Evolutionary conservation across 2,329 filamentous ascomycete genomes (phyloP).

Genomic region (Pseudocercospora pini-densiflorae): DNA sequence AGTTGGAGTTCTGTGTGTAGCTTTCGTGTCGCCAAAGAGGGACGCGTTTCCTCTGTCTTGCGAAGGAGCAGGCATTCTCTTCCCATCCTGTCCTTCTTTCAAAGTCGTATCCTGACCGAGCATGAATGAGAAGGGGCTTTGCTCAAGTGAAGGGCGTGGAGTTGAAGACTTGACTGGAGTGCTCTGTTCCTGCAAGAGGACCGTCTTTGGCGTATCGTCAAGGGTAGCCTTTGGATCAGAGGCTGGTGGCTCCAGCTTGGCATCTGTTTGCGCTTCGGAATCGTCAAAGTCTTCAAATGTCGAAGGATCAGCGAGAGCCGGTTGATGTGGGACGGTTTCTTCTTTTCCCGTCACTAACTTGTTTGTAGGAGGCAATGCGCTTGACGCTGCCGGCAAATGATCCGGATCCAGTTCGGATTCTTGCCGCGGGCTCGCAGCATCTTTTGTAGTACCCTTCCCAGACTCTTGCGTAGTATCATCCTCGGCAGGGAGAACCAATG

Average conservation of each 20-base stretch:
- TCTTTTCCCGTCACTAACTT: not conserved
- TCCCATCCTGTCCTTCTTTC: not conserved
- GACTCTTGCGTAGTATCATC: conserved; percentile 31
- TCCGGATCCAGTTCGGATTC: not conserved
- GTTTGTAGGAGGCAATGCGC: not conserved
- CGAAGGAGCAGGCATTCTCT: conserved; percentile 2
- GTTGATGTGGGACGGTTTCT: not conserved
- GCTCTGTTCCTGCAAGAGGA: not conserved
- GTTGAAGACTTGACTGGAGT: conserved; percentile 4
- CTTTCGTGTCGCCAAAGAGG: conserved; percentile 23
- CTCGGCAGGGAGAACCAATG: conserved; percentile 48
- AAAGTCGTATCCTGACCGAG: conserved; percentile 24
- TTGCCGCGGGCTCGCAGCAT: not conserved
- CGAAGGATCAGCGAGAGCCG: conserved; percentile 22
- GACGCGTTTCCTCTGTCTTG: conserved; percentile 18
- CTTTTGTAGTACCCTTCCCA: not conserved
- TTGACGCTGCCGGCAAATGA: not conserved
- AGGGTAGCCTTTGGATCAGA: not conserved
- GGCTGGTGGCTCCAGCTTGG: not conserved
- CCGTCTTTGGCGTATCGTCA: not conserved
- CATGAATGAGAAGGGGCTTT: conserved; percentile 32
- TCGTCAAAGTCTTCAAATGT: conserved; percentile 24
- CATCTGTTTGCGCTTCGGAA: not conserved
- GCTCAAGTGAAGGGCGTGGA: conserved; percentile 27
- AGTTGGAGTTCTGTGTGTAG: conserved; percentile 13